Evolutionary conservation across 1,139 yeast genomes (phyloP), one percentile per base, ranked within the genome.

Genomic region (Debaryomyces sp.): DNA sequence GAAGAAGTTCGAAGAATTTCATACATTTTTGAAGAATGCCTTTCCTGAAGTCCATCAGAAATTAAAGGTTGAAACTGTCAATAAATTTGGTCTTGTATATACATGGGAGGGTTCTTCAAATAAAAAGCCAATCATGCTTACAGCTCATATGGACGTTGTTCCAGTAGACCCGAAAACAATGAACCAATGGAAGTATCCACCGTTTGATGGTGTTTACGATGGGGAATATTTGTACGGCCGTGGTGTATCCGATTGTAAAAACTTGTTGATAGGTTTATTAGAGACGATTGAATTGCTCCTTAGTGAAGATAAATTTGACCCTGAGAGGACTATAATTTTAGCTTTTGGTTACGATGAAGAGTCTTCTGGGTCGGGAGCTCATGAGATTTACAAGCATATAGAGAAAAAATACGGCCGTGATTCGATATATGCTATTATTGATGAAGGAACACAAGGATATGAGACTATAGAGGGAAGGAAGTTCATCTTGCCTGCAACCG

Each of bases 401-500:
- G 52, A 60, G n/a, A 52, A 62, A 3, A 53, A 61, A 26, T 75
- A 69, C 50, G 82, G 82, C 1, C 55, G 58, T 4, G 67, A 78
- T 42, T 74, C 80, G 0, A 50, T 78, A 18, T 66, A 67, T 47
- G 73, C 73, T 36, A 62, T 78, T 32, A 64, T 77, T 44, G 82
- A 78, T 56, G 82, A 78, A 61, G 83, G 83, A 22, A 67, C 66
- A 35, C 54, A 54, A 5, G 71, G 75, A 0, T 60, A 59, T 41
- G 52, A 64, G 2, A 73, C 67, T 8, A 57, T 68, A 9, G 76
- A 73, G 49, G 83, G 82, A 6, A 58, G 70, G 45, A 74, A 72
- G 57, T 68, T 82, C 54, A 86, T 87, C 5, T 60, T 78, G 34
- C 86, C 89, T 1, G 78, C 77, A 3, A 74, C 80, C 5, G 78